Evolutionary conservation across 1,284 basidiomycete genomes (phyloP).

Genomic region (Stereum hirsutum): DNA sequence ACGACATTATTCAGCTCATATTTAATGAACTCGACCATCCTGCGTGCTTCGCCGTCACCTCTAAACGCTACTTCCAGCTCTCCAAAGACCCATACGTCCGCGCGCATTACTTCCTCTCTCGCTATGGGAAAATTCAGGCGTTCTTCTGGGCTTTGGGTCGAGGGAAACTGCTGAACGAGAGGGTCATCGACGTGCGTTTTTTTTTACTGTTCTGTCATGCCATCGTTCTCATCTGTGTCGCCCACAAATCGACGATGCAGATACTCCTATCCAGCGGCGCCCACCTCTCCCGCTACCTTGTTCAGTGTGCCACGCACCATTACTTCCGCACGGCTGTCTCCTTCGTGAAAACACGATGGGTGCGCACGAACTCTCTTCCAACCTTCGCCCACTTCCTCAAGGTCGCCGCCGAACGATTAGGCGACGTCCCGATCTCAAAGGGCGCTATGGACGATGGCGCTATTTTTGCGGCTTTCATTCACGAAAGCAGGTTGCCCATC

Average conservation of each 20-base stretch:
- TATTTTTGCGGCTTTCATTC: conserved; percentile 51
- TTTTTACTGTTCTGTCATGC: conserved; percentile 12
- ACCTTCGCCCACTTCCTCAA: conserved; percentile 57
- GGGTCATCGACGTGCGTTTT: conserved; percentile 58
- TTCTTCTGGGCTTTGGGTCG: conserved; percentile 62
- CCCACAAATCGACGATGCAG: conserved; percentile 23
- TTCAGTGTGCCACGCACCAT: conserved; percentile 68
- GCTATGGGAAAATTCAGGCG: conserved; percentile 59
- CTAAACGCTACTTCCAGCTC: conserved; percentile 50
- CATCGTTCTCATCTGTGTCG: conserved; percentile 6
- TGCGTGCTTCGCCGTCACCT: conserved; percentile 42
- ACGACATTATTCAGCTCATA: conserved; percentile 65
- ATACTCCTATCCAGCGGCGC: conserved; percentile 65
- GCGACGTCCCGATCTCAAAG: conserved; percentile 58
- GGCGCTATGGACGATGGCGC: conserved; percentile 67
- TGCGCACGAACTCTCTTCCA: conserved; percentile 46
- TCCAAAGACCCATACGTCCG: conserved; percentile 65
- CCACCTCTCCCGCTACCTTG: conserved; percentile 66
- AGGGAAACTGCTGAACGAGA: conserved; percentile 52
- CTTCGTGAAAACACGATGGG: conserved; percentile 67
- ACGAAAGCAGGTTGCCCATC: conserved; percentile 51
- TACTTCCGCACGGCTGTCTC: conserved; percentile 62
- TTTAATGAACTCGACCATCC: conserved; percentile 64
- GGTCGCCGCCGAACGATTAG: conserved; percentile 45
- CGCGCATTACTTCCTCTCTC: conserved; percentile 64